A percentile compares a stretch with the other conserved stretches of the same genome.
Conservation (phyloP, 163 green algal genomes). For the Volvox carteri region DNA sequence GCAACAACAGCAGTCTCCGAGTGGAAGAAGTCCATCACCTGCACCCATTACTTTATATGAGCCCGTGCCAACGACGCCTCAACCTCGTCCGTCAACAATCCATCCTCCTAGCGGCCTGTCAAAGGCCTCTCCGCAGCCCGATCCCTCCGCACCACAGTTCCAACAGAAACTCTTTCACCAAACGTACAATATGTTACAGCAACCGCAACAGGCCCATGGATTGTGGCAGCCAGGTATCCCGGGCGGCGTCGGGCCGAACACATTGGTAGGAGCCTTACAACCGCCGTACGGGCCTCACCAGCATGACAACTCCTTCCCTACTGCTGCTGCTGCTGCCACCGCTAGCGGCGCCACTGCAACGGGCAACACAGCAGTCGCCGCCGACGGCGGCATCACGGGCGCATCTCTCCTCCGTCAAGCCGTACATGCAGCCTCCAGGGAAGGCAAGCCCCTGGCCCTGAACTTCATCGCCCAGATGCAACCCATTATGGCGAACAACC, state of each 20-base stretch:
- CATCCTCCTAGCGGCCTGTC: background rate
- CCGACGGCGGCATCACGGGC: background rate
- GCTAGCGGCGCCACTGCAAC: background rate
- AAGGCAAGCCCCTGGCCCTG: slow-evolving; percentile 12
- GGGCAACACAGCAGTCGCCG: background rate
- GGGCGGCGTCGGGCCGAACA: background rate
- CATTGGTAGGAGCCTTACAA: background rate
- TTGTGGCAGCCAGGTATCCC: too few species aligned
- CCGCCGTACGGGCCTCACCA: background rate
- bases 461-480: slow-evolving; percentile 52
- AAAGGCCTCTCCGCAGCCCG: background rate
- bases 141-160: slow-evolving; percentile 6
- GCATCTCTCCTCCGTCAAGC: slow-evolving; percentile 4
- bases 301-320: too few species aligned
- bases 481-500: background rate
- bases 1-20: background rate
- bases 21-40: background rate
- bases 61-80: background rate
- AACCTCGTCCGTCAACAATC: background rate
- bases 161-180: slow-evolving; percentile 46
- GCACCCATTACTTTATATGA: background rate
- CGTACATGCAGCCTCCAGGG: background rate
- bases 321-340: background rate
- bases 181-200: slow-evolving; percentile 9
- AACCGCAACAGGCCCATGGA: slow-evolving; percentile 10